phyloP scores from a whole-genome alignment of 208 protist species.

The Trypanosoma grayi region DNA sequence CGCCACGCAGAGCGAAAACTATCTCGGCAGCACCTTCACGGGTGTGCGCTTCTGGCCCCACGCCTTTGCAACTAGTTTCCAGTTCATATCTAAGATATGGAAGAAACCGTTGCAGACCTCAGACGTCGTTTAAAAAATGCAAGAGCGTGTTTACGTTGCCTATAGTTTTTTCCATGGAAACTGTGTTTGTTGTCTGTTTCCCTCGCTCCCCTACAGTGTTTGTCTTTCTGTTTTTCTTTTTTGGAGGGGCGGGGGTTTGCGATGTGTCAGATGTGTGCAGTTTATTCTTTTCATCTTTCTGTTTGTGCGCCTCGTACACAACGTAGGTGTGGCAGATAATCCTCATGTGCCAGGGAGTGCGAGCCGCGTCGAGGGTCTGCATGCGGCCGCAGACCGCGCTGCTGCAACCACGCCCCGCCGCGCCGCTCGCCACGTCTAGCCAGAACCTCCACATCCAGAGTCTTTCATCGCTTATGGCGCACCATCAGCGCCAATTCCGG shows the following conservation, averaged over 20 bases:
- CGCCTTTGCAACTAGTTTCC: slow-evolving; percentile 65
- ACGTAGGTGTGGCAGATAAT: background rate
- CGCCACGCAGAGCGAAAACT: background rate
- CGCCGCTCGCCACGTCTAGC: background rate
- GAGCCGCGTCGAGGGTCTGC: background rate
- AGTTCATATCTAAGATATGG: slow-evolving; percentile 79
- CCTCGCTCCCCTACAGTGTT: background rate
- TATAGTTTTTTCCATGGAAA: background rate
- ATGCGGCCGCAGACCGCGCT: background rate
- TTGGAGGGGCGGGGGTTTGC: background rate
- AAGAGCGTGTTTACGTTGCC: background rate
- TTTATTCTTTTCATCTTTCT: background rate
- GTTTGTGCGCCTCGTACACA: background rate
- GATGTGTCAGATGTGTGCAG: too few relatives aligned
- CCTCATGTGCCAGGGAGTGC: slow-evolving; percentile 4
- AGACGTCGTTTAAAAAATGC: background rate
- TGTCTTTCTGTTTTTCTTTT: background rate
- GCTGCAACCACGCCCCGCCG: background rate
- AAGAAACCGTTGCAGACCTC: slow-evolving; percentile 31
- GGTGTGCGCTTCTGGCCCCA: slow-evolving; percentile 73
- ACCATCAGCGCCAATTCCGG: slow-evolving; percentile 19
- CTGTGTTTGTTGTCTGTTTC: background rate
- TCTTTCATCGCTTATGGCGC: slow-evolving; percentile 10
- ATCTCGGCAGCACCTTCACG: background rate
- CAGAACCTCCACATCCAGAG: slow-evolving; percentile 11